Conservation (phyloP, 805 yeast genomes). For the Groenewaldozyma salmanticensis region DNA sequence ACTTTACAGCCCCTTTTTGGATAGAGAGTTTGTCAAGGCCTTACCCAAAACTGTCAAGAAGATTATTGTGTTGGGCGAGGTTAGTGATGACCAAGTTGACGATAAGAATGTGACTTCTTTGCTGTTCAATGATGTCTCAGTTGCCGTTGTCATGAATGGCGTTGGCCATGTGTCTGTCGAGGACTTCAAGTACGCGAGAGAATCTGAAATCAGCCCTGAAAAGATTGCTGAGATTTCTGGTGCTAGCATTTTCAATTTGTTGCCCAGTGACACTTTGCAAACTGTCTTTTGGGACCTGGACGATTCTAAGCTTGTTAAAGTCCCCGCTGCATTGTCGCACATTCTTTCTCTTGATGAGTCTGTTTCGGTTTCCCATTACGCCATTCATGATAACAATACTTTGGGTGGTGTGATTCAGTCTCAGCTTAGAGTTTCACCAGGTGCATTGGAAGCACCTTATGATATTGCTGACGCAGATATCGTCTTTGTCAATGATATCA, state of each 20-base stretch:
- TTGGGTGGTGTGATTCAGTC: slow-evolving; percentile 72
- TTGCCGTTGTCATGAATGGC: slow-evolving; percentile 45
- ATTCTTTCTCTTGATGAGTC: slow-evolving; percentile 50
- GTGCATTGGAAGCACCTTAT: slow-evolving; percentile 19
- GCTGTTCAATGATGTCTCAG: slow-evolving; percentile 63
- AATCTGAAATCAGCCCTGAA: slow-evolving; percentile 11
- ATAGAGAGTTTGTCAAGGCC: slow-evolving; percentile 44
- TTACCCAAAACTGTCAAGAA: slow-evolving; percentile 51
- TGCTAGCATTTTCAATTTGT: slow-evolving; percentile 17
- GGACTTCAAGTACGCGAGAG: slow-evolving; percentile 27
- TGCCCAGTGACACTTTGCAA: slow-evolving; percentile 23
- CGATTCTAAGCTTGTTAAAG: slow-evolving; percentile 41
- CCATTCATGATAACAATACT: slow-evolving; percentile 60
- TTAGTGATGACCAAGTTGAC: slow-evolving; percentile 25
- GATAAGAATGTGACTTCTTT: slow-evolving; percentile 30
- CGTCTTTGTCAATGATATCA: slow-evolving; percentile 51
- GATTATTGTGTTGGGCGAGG: slow-evolving; percentile 62
- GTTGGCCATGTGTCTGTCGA: slow-evolving; percentile 13
- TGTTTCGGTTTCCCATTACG: slow-evolving; percentile 44
- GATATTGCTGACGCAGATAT: slow-evolving; percentile 52
- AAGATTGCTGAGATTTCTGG: not conserved
- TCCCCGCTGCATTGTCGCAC: slow-evolving; percentile 58
- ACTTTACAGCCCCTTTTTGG: slow-evolving; percentile 72
- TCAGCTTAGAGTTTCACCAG: slow-evolving; percentile 39
- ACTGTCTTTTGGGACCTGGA: slow-evolving; percentile 63